Evolutionary conservation across 2,329 filamentous ascomycete species (phyloP).

Genomic region (Fusarium bactridioides): DNA sequence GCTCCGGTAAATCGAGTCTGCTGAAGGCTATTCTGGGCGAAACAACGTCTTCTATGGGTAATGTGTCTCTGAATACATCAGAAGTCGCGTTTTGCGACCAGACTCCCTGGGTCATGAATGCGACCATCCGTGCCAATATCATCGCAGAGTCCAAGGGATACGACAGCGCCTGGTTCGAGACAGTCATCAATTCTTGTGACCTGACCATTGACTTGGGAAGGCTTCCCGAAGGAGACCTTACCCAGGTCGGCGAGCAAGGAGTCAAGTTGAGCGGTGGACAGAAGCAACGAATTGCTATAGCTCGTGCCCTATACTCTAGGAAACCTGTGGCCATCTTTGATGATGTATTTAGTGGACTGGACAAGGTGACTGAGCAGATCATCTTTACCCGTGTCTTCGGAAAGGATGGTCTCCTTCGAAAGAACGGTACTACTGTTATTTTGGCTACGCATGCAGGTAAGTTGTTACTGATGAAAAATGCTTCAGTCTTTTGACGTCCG

Average conservation of each 20-base stretch:
- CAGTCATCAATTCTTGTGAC: slow-evolving; percentile 47
- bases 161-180: slow-evolving; percentile 44
- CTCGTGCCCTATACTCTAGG: slow-evolving; percentile 45
- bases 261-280: slow-evolving; percentile 48
- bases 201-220: slow-evolving; percentile 41
- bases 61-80: slow-evolving; percentile 32
- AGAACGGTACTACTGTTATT: slow-evolving; percentile 42
- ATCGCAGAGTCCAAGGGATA: slow-evolving; percentile 42
- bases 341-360: slow-evolving; percentile 52
- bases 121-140: slow-evolving; percentile 47
- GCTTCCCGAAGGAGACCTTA: slow-evolving; percentile 37
- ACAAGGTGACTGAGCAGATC: slow-evolving; percentile 51
- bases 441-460: slow-evolving; percentile 48
- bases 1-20: slow-evolving; percentile 45
- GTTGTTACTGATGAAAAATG: not conserved
- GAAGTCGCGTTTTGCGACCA: slow-evolving; percentile 45
- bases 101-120: slow-evolving; percentile 47
- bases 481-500: not conserved
- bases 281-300: slow-evolving; percentile 46
- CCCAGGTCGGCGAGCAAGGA: slow-evolving; percentile 44
- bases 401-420: slow-evolving; percentile 45
- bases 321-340: slow-evolving; percentile 49
- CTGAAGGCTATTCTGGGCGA: slow-evolving; percentile 46
- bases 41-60: slow-evolving; percentile 26
- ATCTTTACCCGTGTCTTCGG: slow-evolving; percentile 52